phyloP scores from a whole-genome alignment of 805 yeast genomes.

The Wickerhamiella bombiphila region DNA sequence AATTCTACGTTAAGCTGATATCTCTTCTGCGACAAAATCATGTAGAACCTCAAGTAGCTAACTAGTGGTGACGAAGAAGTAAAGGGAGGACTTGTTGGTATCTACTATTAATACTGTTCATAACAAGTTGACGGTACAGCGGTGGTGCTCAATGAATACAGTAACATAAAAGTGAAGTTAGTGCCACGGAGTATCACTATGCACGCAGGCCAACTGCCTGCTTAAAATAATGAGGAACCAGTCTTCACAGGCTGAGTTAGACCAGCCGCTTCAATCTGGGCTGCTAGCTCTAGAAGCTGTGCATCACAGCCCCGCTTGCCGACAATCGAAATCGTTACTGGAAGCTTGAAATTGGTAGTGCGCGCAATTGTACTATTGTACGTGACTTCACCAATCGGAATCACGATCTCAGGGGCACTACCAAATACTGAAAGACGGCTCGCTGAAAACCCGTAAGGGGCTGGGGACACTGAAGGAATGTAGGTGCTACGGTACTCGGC shows the following conservation, averaged over 20 bases:
- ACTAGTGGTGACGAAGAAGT: too few relatives aligned
- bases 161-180: too few relatives aligned
- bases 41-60: too few relatives aligned
- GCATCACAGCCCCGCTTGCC: not conserved
- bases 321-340: not conserved
- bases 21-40: too few relatives aligned
- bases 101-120: too few relatives aligned
- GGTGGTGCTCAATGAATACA: too few relatives aligned
- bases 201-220: too few relatives aligned
- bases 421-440: not conserved
- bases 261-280: not conserved
- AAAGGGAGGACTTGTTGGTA: too few relatives aligned
- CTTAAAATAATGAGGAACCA: not conserved
- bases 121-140: too few relatives aligned
- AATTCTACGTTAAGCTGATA: too few relatives aligned
- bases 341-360: not conserved
- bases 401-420: not conserved
- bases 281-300: not conserved
- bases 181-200: too few relatives aligned
- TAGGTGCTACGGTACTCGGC: not conserved
- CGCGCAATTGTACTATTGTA: not conserved
- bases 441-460: not conserved
- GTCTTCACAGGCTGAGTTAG: not conserved
- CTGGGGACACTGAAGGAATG: not conserved
- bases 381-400: not conserved